Conservation (phyloP, 441 rosid species). For the Viola pubescens region DNA sequence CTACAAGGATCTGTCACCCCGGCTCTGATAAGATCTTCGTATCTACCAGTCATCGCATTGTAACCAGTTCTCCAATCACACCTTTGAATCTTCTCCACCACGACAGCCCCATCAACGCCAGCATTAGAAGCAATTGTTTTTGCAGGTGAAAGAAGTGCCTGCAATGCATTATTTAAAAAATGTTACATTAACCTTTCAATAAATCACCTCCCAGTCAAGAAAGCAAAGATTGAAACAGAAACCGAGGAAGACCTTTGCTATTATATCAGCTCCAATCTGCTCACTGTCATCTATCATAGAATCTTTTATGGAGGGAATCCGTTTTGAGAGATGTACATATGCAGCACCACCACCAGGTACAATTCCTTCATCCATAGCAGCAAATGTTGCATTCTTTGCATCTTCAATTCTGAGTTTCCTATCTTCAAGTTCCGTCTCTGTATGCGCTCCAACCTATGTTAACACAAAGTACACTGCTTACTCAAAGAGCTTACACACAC, state of each 20-base stretch:
- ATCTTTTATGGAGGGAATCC: constrained; percentile 38
- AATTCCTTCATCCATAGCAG: constrained; percentile 87
- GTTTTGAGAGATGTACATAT: constrained; percentile 53
- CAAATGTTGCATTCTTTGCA: constrained; percentile 77
- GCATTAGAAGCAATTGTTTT: constrained; percentile 68
- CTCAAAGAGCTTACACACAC: neutral
- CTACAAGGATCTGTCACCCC: constrained; percentile 70
- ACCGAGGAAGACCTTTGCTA: constrained; percentile 39
- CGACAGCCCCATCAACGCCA: constrained; percentile 59
- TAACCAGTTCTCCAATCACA: constrained; percentile 60
- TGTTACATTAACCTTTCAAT: neutral
- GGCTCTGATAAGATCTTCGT: constrained; percentile 56
- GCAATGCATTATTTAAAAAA: constrained; percentile 11
- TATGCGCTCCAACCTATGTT: constrained; percentile 72
- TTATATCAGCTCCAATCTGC: constrained; percentile 65
- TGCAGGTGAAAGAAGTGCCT: constrained; percentile 76
- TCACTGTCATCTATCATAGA: constrained; percentile 54
- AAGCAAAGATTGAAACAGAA: neutral
- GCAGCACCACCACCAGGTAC: constrained; percentile 84
- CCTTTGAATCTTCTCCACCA: constrained; percentile 55
- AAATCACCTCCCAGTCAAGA: neutral
- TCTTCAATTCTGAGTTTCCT: constrained; percentile 78
- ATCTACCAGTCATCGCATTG: constrained; percentile 64
- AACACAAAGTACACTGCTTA: constrained; percentile 2
- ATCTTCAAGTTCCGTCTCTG: constrained; percentile 83